Evolutionary conservation across 139 green algal genomes (phyloP).

Genomic region (Tetraselmis chui): DNA sequence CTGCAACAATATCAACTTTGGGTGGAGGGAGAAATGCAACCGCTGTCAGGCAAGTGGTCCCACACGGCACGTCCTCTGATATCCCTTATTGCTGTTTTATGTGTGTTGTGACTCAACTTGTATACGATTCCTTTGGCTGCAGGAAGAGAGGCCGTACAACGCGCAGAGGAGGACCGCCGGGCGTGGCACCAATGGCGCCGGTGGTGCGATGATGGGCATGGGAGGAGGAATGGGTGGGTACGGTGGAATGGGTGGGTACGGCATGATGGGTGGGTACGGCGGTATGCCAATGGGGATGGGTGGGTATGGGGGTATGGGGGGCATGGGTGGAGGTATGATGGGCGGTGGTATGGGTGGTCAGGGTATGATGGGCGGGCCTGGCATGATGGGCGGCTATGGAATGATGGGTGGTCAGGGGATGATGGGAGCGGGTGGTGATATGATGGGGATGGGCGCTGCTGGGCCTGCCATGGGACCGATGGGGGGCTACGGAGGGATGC

Average conservation of each 20-base stretch:
- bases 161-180: slow-evolving; percentile 6
- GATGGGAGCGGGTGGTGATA: slow-evolving; percentile 22
- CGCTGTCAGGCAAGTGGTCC: slow-evolving; percentile 16
- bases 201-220: slow-evolving; percentile 26
- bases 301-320: slow-evolving; percentile 22
- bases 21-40: slow-evolving; percentile 38
- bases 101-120: neutral
- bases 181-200: neutral
- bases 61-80: neutral
- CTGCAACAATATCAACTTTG: slow-evolving; percentile 45
- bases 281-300: slow-evolving; percentile 12
- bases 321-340: slow-evolving; percentile 12
- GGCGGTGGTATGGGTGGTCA: slow-evolving; percentile 8
- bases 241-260: slow-evolving; percentile 5
- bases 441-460: slow-evolving; percentile 12
- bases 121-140: neutral
- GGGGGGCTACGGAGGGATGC: slow-evolving; percentile 3
- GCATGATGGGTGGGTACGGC: slow-evolving; percentile 10
- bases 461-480: slow-evolving; percentile 7
- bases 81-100: neutral
- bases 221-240: slow-evolving; percentile 16
- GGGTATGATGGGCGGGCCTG: slow-evolving; percentile 15
- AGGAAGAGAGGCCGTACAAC: neutral
- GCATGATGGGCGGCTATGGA: neutral
- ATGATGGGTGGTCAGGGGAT: slow-evolving; percentile 9